A percentile compares a stretch with the other conserved stretches of the same genome.
Evolutionary conservation across 1,284 basidiomycete genomes (phyloP).

Genomic region (Trichosporon asahii): DNA sequence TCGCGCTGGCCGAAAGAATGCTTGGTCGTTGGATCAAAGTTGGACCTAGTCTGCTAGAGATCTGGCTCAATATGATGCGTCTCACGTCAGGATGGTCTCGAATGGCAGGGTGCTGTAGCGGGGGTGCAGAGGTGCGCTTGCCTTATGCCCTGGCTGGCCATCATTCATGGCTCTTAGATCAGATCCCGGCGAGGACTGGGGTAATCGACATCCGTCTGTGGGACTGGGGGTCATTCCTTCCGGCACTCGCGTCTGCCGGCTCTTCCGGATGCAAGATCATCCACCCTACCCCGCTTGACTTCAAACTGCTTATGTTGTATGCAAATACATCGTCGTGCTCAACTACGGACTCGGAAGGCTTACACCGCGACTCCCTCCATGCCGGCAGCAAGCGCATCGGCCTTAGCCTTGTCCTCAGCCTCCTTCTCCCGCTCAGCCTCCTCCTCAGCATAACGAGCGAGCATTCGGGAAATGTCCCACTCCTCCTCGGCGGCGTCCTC

Average conservation of each 20-base stretch:
- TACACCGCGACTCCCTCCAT: neutral
- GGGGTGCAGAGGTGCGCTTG: too few species aligned
- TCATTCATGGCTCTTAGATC: neutral
- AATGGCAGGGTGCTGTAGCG: too few species aligned
- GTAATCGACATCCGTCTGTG: neutral
- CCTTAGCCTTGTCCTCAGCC: constrained; percentile 2
- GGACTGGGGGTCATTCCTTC: neutral
- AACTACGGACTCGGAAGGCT: neutral
- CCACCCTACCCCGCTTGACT: too few species aligned
- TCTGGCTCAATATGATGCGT: too few species aligned
- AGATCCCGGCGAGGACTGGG: neutral
- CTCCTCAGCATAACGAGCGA: constrained; percentile 39
- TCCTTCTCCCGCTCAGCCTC: constrained; percentile 6
- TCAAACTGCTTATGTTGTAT: neutral
- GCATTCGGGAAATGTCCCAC: constrained; percentile 50
- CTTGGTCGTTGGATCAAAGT: too few species aligned
- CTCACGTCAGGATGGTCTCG: too few species aligned
- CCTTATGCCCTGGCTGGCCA: too few species aligned
- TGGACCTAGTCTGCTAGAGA: too few species aligned
- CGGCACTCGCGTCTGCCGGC: too few species aligned
- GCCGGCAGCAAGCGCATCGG: neutral
- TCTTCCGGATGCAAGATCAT: neutral
- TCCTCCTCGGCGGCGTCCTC: constrained; percentile 52
- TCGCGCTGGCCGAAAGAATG: too few species aligned
- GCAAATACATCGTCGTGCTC: neutral